These are phyloP conservation scores for Emergomyces pasteurianus DNA, from an alignment of 2,329 filamentous ascomycete species.

Conservation along the genomic window DNA sequence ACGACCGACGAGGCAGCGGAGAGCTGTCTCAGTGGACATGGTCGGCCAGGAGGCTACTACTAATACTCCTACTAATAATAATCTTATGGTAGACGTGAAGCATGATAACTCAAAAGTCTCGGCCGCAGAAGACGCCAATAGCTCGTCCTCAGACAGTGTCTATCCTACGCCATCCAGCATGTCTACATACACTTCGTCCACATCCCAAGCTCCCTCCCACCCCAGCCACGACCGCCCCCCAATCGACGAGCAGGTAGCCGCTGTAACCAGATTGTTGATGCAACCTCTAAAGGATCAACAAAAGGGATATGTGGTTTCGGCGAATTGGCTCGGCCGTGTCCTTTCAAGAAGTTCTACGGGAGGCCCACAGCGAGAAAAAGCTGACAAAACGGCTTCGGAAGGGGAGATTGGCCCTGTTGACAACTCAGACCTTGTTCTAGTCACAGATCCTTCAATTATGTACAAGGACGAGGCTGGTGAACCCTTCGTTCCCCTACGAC, in stretches of 20 bases:
- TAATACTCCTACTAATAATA: neutral
- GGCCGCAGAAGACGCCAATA: slow-evolving; percentile 19
- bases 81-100: neutral
- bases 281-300: slow-evolving; percentile 57
- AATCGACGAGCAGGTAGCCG: slow-evolving; percentile 60
- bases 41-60: slow-evolving; percentile 19
- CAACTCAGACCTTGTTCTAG: slow-evolving; percentile 68
- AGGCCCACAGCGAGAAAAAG: slow-evolving; percentile 40
- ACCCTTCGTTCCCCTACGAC: slow-evolving; percentile 60
- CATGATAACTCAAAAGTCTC: slow-evolving; percentile 2
- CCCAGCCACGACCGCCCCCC: slow-evolving; percentile 24
- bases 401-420: slow-evolving; percentile 68
- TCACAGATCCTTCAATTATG: slow-evolving; percentile 33
- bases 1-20: slow-evolving; percentile 12
- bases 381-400: slow-evolving; percentile 47
- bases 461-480: slow-evolving; percentile 37
- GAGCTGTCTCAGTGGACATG: slow-evolving; percentile 35
- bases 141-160: slow-evolving; percentile 22
- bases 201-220: slow-evolving; percentile 13
- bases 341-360: slow-evolving; percentile 51
- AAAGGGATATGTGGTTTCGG: slow-evolving; percentile 65
- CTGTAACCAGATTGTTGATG: slow-evolving; percentile 49
- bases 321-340: slow-evolving; percentile 65
- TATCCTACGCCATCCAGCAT: slow-evolving; percentile 29
- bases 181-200: slow-evolving; percentile 24